These are phyloP conservation scores for Singerocomus rubriflavus DNA, from an alignment of 1,284 basidiomycete species.

Conservation along the genomic window DNA sequence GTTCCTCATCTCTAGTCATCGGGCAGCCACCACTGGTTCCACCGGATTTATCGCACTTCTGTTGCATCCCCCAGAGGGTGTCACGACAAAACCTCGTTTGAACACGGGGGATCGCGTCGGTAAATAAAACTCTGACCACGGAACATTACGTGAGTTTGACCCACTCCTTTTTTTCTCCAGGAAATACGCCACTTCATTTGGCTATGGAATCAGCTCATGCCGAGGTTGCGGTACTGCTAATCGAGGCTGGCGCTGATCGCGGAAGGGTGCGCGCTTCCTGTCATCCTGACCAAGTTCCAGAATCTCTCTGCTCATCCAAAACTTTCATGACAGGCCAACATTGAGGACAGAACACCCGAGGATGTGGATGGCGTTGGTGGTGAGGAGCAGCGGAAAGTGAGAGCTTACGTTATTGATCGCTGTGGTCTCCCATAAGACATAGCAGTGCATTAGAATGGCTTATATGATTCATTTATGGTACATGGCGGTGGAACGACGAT, in stretches of 20 bases:
- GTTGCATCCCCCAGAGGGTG: constrained; percentile 69
- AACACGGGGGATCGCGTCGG: constrained; percentile 86
- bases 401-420: constrained; percentile 67
- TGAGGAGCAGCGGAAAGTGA: constrained; percentile 72
- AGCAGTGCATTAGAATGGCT: neutral
- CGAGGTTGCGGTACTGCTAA: constrained; percentile 82
- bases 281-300: neutral
- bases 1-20: constrained; percentile 54
- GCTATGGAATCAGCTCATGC: constrained; percentile 94
- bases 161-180: constrained; percentile 36
- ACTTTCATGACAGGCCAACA: constrained; percentile 57
- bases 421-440: constrained; percentile 48
- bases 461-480: too few species aligned
- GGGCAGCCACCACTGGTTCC: constrained; percentile 92
- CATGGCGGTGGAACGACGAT: too few species aligned
- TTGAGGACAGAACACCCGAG: constrained; percentile 81
- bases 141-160: neutral
- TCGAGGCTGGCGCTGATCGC: constrained; percentile 92
- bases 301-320: constrained; percentile 13
- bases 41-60: constrained; percentile 81
- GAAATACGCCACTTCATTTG: constrained; percentile 93
- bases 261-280: constrained; percentile 57
- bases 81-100: constrained; percentile 70
- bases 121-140: constrained; percentile 35
- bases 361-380: constrained; percentile 78